A percentile compares a stretch with the other conserved stretches of the same genome.
Evolutionary conservation across 106 monocot genomes (phyloP).

Genomic region (Platanthera zijinensis): DNA sequence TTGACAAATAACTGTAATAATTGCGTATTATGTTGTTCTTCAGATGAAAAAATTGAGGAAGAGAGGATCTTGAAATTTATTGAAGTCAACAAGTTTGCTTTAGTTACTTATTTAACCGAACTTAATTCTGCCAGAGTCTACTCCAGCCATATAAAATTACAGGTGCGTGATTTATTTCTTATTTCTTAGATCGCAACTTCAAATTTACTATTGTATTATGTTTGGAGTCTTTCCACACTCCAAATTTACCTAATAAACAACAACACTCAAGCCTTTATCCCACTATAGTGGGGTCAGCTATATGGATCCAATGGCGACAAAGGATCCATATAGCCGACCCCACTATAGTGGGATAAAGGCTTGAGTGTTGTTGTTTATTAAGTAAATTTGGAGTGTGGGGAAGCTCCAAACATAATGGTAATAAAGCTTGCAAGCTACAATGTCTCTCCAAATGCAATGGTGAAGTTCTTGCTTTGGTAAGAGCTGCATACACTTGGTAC

Average conservation of each 20-base stretch:
- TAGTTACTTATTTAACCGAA: conserved; percentile 79
- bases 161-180: conserved; percentile 34
- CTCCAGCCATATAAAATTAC: conserved; percentile 68
- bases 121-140: conserved; percentile 76
- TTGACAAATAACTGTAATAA: not conserved
- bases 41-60: conserved; percentile 65
- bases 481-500: not conserved
- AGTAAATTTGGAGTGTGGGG: not conserved
- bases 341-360: no score
- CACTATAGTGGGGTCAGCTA: no score
- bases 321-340: no score
- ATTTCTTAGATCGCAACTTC: not conserved
- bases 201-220: not conserved
- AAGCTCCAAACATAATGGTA: not conserved
- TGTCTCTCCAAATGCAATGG: not conserved
- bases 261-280: no score
- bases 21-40: conserved; percentile 9
- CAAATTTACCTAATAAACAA: no score
- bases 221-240: no score
- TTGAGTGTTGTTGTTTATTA: not conserved
- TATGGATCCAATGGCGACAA: no score
- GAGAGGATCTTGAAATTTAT: conserved; percentile 74
- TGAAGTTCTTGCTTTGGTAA: not conserved
- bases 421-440: not conserved
- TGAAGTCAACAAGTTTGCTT: conserved; percentile 70